Conservation (phyloP, 2,329 filamentous ascomycete species). For the Ophiobolus disseminans region DNA sequence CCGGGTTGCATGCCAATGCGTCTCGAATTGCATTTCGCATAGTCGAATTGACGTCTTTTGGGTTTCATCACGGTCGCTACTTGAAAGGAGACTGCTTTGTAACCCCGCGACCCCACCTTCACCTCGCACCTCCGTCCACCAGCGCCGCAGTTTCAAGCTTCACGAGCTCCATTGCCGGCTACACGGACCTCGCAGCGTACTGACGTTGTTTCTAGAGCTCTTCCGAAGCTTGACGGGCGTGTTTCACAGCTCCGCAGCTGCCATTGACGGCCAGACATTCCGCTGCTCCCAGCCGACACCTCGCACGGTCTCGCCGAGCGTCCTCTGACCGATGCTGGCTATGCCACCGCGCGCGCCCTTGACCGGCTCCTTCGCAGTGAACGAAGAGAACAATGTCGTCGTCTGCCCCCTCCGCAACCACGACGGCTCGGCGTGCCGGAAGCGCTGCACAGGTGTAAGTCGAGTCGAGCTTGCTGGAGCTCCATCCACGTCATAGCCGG, state of each 20-base stretch:
- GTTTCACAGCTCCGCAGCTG: conserved; percentile 9
- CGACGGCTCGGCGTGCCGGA: conserved; percentile 95
- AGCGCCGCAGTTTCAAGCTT: conserved; percentile 2
- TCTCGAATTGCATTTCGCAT: conserved; percentile 1
- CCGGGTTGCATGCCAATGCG: conserved; percentile 7
- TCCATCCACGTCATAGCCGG: conserved; percentile 29
- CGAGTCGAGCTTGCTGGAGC: conserved; percentile 16
- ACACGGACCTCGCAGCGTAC: conserved; percentile 1
- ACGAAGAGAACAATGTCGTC: conserved; percentile 93
- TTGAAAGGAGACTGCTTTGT: conserved; percentile 1
- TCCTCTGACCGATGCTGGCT: conserved; percentile 55
- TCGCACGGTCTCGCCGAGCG: conserved; percentile 6
- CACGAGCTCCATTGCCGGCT: background rate
- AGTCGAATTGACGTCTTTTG: background rate
- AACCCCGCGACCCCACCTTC: background rate
- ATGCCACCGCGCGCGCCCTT: conserved; percentile 91
- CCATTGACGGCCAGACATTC: conserved; percentile 12
- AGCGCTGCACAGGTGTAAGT: conserved; percentile 98
- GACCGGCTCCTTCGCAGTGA: conserved; percentile 89
- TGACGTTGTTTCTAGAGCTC: conserved; percentile 5
- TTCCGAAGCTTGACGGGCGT: conserved; percentile 1
- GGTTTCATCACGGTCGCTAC: conserved; percentile 5
- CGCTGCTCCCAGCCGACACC: conserved; percentile 1
- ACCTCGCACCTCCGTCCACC: conserved; percentile 2
- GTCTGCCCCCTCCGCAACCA: conserved; percentile 95